Evolutionary conservation across 176 grass and related monocot genomes (phyloP).

Genomic region (Aegilops speltoides): DNA sequence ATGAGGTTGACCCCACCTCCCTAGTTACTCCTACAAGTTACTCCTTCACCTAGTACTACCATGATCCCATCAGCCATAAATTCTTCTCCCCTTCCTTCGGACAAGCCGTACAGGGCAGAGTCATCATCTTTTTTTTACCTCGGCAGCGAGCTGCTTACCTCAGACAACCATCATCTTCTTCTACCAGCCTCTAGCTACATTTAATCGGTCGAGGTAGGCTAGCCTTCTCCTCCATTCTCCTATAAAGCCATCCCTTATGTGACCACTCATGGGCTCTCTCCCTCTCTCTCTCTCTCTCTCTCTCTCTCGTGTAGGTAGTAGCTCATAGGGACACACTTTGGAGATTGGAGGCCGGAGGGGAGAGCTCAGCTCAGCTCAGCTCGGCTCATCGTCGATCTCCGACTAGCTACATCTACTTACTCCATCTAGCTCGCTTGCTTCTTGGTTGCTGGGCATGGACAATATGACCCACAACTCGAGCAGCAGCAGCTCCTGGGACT

Average conservation of each 20-base stretch:
- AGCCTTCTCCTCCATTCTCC: conserved; percentile 48
- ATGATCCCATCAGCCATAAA: conserved; percentile 38
- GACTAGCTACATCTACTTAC: conserved; percentile 32
- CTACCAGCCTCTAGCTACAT: conserved; percentile 9
- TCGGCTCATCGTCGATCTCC: not conserved
- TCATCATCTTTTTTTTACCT: conserved; percentile 21
- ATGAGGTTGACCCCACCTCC: conserved; percentile 27
- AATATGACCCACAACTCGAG: conserved; percentile 64
- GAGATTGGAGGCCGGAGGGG: not conserved
- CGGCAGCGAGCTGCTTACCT: not conserved
- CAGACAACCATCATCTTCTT: conserved; percentile 7
- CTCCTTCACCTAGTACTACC: conserved; percentile 26
- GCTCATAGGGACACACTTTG: not conserved
- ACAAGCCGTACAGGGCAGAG: not conserved
- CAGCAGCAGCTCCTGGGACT: conserved; percentile 85
- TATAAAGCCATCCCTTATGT: conserved; percentile 60
- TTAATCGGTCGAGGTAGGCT: conserved; percentile 13
- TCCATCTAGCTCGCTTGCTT: conserved; percentile 5
- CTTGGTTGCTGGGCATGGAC: conserved; percentile 46
- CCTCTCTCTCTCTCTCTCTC: conserved; percentile 1
- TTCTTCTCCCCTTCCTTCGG: conserved; percentile 9
- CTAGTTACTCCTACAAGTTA: conserved; percentile 17
- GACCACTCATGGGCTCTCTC: conserved; percentile 50
- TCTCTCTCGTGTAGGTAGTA: conserved; percentile 20
- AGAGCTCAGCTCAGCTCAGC: conserved; percentile 26